Conservation (phyloP, 192 early-diverging fungal genomes). For the Kappamyces sp. region DNA sequence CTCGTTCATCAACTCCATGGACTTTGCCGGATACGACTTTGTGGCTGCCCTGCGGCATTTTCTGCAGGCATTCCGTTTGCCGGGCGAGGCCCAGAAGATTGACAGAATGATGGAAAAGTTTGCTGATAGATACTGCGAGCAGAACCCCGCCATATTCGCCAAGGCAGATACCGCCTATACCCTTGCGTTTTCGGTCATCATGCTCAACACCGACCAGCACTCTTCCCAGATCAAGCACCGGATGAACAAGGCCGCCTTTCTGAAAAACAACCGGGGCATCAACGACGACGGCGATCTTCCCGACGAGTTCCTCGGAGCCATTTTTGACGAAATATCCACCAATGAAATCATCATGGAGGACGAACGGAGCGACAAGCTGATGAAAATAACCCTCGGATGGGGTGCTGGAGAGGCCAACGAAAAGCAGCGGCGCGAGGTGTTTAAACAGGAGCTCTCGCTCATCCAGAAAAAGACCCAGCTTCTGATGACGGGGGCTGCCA, state of each 20-base stretch:
- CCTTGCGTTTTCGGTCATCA: slow-evolving; percentile 58
- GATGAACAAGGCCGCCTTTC: slow-evolving; percentile 53
- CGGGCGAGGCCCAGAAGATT: slow-evolving; percentile 65
- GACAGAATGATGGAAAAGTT: slow-evolving; percentile 64
- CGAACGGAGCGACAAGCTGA: slow-evolving; percentile 57
- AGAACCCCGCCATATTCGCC: slow-evolving; percentile 52
- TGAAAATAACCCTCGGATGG: slow-evolving; percentile 50
- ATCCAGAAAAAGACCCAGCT: slow-evolving; percentile 54
- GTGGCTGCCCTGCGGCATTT: slow-evolving; percentile 50
- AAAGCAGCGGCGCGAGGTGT: slow-evolving; percentile 45
- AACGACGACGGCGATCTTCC: slow-evolving; percentile 80
- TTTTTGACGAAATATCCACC: slow-evolving; percentile 73
- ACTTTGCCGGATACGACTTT: slow-evolving; percentile 49
- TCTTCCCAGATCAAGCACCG: slow-evolving; percentile 50
- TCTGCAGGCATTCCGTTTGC: slow-evolving; percentile 56
- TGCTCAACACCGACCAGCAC: slow-evolving; percentile 62
- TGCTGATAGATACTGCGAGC: slow-evolving; percentile 59
- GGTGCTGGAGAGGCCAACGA: slow-evolving; percentile 40
- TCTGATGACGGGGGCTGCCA: slow-evolving; percentile 23
- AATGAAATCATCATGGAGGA: slow-evolving; percentile 95
- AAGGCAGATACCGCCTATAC: slow-evolving; percentile 61
- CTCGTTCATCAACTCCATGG: slow-evolving; percentile 50
- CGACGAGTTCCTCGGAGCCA: slow-evolving; percentile 58
- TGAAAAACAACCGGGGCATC: slow-evolving; percentile 73
- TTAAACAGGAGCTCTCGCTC: slow-evolving; percentile 41